Percentiles rank a stretch among this genome's conserved stretches.
phyloP scores from a whole-genome alignment of 192 early-diverging fungal genomes.

The Podila verticillata region DNA sequence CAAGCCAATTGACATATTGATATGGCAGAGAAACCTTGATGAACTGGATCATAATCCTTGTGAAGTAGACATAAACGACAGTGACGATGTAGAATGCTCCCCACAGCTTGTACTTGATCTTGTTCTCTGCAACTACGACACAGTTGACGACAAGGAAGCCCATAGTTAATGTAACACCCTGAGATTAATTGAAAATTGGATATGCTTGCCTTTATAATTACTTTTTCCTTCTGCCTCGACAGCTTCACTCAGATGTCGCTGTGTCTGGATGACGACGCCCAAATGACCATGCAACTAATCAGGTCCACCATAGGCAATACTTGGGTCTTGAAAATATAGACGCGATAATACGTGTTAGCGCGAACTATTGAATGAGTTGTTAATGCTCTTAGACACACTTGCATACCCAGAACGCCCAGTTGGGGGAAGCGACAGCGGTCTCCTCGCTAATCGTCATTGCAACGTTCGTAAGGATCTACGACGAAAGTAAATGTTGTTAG shows the following conservation, averaged over 20 bases:
- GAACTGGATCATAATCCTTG: conserved; percentile 55
- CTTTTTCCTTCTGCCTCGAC: conserved; percentile 62
- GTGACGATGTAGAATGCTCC: conserved; percentile 63
- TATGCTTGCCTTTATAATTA: conserved; percentile 2
- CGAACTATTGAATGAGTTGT: neutral
- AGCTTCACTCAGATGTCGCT: conserved; percentile 54
- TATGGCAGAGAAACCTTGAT: conserved; percentile 59
- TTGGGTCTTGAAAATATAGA: conserved; percentile 31
- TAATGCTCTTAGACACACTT: neutral
- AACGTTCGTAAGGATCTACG: conserved; percentile 57
- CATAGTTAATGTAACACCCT: neutral
- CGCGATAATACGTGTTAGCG: neutral
- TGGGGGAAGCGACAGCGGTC: conserved; percentile 59
- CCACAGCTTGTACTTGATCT: conserved; percentile 64
- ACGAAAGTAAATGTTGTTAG: neutral
- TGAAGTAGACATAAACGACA: conserved; percentile 61
- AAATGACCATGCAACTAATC: conserved; percentile 57
- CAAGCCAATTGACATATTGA: conserved; percentile 61
- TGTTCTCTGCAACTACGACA: conserved; percentile 50
- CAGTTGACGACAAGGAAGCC: neutral
- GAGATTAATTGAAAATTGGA: neutral
- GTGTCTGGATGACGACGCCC: conserved; percentile 63
- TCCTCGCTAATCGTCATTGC: conserved; percentile 57
- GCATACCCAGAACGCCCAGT: conserved; percentile 64
- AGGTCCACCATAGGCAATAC: conserved; percentile 59